phyloP scores from a whole-genome alignment of 2,329 filamentous ascomycete genomes.

The Graphilbum ipis-grandicollis region DNA sequence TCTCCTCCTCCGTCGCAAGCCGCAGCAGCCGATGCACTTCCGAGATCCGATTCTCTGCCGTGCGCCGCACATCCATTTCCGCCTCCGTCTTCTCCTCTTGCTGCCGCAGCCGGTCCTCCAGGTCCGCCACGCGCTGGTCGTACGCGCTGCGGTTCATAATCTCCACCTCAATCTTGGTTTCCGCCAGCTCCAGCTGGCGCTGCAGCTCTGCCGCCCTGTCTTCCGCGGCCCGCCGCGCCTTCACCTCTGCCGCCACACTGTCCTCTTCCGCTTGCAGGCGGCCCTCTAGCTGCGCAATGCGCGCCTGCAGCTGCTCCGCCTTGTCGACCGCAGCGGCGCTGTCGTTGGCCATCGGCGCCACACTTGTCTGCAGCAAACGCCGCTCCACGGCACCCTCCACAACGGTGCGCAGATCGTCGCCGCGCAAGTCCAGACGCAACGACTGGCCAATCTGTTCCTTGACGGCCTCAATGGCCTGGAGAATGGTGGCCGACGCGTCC shows the following conservation, averaged over 20 bases:
- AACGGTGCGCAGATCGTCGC: conserved; percentile 40
- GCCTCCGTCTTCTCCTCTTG: conserved; percentile 47
- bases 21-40: conserved; percentile 56
- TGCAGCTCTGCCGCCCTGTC: conserved; percentile 34
- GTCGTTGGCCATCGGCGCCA: conserved; percentile 14
- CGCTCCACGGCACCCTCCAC: conserved; percentile 45
- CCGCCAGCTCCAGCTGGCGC: conserved; percentile 36
- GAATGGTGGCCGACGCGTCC: conserved; percentile 27
- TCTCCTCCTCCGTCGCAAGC: conserved; percentile 55
- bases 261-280: conserved; percentile 29
- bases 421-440: conserved; percentile 25
- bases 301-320: conserved; percentile 39
- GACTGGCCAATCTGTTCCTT: conserved; percentile 33
- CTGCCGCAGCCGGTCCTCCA: conserved; percentile 49
- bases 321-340: conserved; percentile 21
- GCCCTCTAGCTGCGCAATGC: conserved; percentile 42
- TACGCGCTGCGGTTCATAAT: conserved; percentile 42
- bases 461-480: conserved; percentile 50
- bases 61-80: conserved; percentile 44
- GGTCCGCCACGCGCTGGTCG: conserved; percentile 45
- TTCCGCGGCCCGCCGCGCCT: conserved; percentile 31
- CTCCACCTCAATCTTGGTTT: conserved; percentile 41
- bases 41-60: conserved; percentile 54
- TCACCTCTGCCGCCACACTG: conserved; percentile 30
- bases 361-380: conserved; percentile 33